phyloP scores from a whole-genome alignment of 805 yeast species.

The Grigorovia yakushimaensis region DNA sequence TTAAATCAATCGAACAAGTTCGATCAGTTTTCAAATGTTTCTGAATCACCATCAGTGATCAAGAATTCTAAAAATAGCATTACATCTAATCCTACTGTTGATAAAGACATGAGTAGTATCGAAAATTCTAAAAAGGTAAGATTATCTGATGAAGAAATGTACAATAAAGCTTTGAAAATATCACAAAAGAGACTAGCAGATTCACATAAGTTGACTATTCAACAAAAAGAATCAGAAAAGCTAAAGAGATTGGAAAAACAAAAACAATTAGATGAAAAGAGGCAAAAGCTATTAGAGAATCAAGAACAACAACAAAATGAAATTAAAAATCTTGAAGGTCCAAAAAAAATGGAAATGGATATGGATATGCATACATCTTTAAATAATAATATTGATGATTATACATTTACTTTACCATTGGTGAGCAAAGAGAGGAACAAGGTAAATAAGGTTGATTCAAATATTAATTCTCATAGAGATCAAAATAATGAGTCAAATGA shows the following conservation, averaged over 20 bases:
- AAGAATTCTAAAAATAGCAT: not conserved
- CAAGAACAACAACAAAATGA: not conserved
- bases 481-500: not conserved
- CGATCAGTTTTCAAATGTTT: not conserved
- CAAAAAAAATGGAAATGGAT: not conserved
- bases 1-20: not conserved
- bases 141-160: slow-evolving; percentile 41
- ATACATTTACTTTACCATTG: not conserved
- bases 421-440: no score
- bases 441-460: no score
- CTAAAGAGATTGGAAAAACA: not conserved
- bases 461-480: no score
- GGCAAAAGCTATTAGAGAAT: no score
- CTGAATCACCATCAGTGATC: not conserved
- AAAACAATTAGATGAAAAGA: not conserved
- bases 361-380: not conserved
- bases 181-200: slow-evolving; percentile 37
- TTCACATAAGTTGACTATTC: slow-evolving; percentile 1
- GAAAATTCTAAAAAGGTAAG: not conserved
- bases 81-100: not conserved
- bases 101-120: not conserved
- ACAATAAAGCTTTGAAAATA: slow-evolving; percentile 45
- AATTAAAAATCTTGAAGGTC: no score
- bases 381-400: not conserved
- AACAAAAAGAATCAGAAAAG: not conserved